Conservation (phyloP, 352 stramenopile genomes). For the Pythium graminicola region DNA sequence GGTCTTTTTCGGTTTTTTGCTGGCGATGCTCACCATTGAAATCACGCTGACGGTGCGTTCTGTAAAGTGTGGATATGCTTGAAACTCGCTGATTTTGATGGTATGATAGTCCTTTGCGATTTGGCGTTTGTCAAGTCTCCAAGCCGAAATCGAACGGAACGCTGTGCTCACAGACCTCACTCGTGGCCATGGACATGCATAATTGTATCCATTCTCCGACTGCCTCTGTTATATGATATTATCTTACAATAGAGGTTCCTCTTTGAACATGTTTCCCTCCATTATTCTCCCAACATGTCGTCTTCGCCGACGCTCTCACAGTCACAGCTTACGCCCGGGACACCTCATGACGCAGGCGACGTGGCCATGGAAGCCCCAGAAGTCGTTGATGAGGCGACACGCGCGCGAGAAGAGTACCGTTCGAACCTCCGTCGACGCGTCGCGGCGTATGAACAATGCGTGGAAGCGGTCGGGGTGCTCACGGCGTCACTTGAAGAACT, state of each 20-base stretch:
- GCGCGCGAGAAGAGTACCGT: conserved; percentile 38
- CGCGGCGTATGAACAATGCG: conserved; percentile 63
- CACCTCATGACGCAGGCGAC: background rate
- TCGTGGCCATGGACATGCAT: conserved; percentile 30
- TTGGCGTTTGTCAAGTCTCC: conserved; percentile 46
- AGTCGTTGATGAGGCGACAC: conserved; percentile 12
- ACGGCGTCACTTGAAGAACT: conserved; percentile 63
- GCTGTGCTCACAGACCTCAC: conserved; percentile 43
- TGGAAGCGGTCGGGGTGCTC: conserved; percentile 36
- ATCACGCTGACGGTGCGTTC: conserved; percentile 53
- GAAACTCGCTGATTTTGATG: no score
- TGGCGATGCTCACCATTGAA: conserved; percentile 44
- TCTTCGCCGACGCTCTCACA: conserved; percentile 12
- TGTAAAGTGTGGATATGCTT: no score
- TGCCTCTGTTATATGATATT: conserved; percentile 1
- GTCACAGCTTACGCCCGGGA: conserved; percentile 3
- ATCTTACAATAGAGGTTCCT: conserved; percentile 3
- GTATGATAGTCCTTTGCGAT: conserved; percentile 51
- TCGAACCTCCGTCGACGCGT: conserved; percentile 39
- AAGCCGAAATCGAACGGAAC: conserved; percentile 66
- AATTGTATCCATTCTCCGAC: background rate
- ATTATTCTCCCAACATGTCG: conserved; percentile 6
- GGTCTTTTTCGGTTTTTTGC: conserved; percentile 59
- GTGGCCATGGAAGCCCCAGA: background rate
- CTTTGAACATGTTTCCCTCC: conserved; percentile 5